These are phyloP conservation scores for Dioscorea cayenensis DNA, from an alignment of 116 monocot species.

Conservation along the genomic window DNA sequence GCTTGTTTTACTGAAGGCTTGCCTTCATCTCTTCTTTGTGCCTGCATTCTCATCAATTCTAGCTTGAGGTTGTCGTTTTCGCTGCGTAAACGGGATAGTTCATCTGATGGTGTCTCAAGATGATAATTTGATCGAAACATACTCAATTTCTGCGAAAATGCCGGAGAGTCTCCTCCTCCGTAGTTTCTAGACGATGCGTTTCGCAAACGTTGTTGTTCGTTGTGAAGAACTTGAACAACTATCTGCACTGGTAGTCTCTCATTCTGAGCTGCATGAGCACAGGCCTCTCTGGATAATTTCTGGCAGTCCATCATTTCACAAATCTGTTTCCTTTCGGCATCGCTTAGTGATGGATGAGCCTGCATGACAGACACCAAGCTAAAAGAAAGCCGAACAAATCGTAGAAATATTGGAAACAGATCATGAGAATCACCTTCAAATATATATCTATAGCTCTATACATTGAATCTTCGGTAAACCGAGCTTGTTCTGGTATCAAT, in stretches of 20 bases:
- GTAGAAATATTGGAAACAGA: background rate
- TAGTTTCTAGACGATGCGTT: conserved; percentile 17
- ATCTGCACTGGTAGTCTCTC: conserved; percentile 71
- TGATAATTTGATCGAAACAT: background rate
- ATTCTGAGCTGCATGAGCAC: conserved; percentile 93
- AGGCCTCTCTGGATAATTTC: conserved; percentile 80
- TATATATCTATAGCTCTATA: conserved; percentile 93
- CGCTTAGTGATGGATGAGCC: conserved; percentile 69
- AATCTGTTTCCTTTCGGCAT: conserved; percentile 66
- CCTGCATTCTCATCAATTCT: conserved; percentile 50
- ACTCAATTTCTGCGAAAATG: conserved; percentile 19
- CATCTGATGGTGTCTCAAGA: conserved; percentile 18
- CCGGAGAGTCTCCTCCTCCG: conserved; percentile 40
- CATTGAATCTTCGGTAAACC: conserved; percentile 75
- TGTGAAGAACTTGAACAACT: conserved; percentile 77
- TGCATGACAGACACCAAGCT: conserved; percentile 7
- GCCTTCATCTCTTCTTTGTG: conserved; percentile 34
- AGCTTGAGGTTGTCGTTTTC: conserved; percentile 72
- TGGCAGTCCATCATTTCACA: conserved; percentile 86
- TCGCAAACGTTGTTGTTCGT: conserved; percentile 63
- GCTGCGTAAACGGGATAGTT: conserved; percentile 44
- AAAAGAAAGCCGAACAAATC: background rate
- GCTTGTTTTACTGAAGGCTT: conserved; percentile 7
- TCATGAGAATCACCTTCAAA: conserved; percentile 46
- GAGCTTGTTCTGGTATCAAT: conserved; percentile 65